These are phyloP conservation scores for Meripilus lineatus DNA, from an alignment of 1,284 basidiomycete species.

Conservation along the genomic window DNA sequence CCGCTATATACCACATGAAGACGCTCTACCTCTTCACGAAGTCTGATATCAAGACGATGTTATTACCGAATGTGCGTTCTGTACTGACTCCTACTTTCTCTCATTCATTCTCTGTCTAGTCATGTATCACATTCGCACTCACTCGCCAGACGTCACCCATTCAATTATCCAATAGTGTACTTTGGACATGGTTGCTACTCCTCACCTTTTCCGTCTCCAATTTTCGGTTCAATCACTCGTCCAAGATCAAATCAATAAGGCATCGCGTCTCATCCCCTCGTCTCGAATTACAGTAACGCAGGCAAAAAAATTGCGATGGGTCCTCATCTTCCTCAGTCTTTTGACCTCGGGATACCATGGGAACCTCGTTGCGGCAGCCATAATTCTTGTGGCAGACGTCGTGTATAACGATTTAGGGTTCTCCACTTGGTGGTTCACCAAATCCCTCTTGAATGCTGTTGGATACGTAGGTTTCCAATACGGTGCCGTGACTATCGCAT, in stretches of 20 bases:
- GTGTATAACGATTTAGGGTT: no score
- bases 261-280: no score
- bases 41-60: constrained; percentile 34
- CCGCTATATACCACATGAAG: constrained; percentile 1
- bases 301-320: constrained; percentile 32
- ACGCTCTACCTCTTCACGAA: constrained; percentile 37
- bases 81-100: no score
- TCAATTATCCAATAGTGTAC: constrained; percentile 23
- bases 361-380: no score
- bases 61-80: constrained; percentile 36
- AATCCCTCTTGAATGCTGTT: constrained; percentile 30
- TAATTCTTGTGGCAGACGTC: no score
- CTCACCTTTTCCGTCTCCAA: constrained; percentile 41
- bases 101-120: no score
- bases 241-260: constrained; percentile 40
- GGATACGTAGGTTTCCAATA: constrained; percentile 33
- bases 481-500: constrained; percentile 21
- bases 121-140: no score
- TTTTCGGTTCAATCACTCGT: constrained; percentile 33
- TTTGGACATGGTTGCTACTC: constrained; percentile 41
- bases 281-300: constrained; percentile 30
- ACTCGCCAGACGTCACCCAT: no score
- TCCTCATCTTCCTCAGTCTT: constrained; percentile 28
- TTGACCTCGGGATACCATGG: no score
- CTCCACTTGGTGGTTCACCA: no score